These are phyloP conservation scores for Coriolopsis trogii DNA, from an alignment of 1,284 basidiomycete genomes.

Conservation along the genomic window DNA sequence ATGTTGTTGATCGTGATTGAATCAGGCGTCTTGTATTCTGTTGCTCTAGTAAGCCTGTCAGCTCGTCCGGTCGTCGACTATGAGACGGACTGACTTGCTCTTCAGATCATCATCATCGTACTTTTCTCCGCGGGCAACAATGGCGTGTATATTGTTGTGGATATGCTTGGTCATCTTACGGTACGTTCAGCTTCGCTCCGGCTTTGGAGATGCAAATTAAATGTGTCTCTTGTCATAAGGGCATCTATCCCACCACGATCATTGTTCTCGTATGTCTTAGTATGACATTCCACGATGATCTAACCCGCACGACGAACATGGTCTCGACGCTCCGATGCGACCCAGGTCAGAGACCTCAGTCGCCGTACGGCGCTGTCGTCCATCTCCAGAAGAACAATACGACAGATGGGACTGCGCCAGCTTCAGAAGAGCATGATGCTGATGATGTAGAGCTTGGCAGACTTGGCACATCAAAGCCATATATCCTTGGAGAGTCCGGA, in stretches of 20 bases:
- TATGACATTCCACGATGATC: not conserved
- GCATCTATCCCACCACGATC: slow-evolving; percentile 8
- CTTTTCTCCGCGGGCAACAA: not conserved
- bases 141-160: not conserved
- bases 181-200: not conserved
- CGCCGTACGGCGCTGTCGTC: not conserved
- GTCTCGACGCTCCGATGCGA: not conserved
- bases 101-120: not conserved
- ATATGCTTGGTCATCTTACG: slow-evolving; percentile 1
- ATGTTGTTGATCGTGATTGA: not conserved
- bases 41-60: not conserved
- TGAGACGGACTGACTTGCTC: not conserved
- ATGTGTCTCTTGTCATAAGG: not conserved
- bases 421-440: no score
- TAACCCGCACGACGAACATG: not conserved
- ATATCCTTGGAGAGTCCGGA: no score
- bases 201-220: not conserved
- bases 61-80: not conserved
- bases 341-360: not conserved
- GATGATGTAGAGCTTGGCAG: no score
- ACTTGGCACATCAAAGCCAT: no score
- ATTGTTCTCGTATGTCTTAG: slow-evolving; percentile 6
- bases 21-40: not conserved
- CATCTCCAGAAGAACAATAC: not conserved
- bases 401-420: no score